Evolutionary conservation across 768 basidiomycete species (phyloP).

Genomic region (Chalciporus sphaerocephalus): DNA sequence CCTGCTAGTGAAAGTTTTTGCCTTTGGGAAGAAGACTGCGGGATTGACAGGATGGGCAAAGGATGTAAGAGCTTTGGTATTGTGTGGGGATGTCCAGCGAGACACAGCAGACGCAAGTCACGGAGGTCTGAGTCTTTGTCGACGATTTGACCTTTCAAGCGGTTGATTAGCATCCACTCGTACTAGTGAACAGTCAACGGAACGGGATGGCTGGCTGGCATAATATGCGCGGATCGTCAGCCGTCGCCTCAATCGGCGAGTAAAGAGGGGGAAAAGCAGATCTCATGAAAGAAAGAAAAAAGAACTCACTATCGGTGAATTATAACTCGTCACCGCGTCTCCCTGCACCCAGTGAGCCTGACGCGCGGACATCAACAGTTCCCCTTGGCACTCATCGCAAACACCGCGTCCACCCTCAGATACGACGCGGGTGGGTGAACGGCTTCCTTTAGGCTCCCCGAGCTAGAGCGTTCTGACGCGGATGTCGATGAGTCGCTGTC

Average conservation of each 20-base stretch:
- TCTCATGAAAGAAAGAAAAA: not conserved
- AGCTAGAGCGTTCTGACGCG: too few species aligned
- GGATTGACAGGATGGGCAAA: constrained; percentile 13
- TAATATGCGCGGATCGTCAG: too few species aligned
- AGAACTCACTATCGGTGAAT: constrained; percentile 2
- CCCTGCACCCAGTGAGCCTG: not conserved
- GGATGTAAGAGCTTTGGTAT: not conserved
- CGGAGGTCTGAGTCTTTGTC: not conserved
- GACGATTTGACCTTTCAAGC: not conserved
- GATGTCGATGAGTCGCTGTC: too few species aligned
- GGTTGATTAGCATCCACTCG: not conserved
- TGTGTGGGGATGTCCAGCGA: constrained; percentile 1
- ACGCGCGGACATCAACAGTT: not conserved
- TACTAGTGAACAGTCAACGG: not conserved
- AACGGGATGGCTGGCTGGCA: too few species aligned
- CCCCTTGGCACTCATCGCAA: constrained; percentile 1
- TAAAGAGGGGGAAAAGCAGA: too few species aligned
- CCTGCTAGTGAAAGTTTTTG: not conserved
- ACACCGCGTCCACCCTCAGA: not conserved
- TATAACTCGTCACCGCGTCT: too few species aligned
- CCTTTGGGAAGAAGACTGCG: not conserved
- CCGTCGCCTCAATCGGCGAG: too few species aligned
- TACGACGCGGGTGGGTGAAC: not conserved
- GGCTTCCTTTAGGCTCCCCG: not conserved
- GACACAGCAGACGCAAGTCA: constrained; percentile 7